Evolutionary conservation across 768 basidiomycete species (phyloP), one percentile per base, ranked within the genome.

Genomic region (Naganishia vaughanmartiniae): DNA sequence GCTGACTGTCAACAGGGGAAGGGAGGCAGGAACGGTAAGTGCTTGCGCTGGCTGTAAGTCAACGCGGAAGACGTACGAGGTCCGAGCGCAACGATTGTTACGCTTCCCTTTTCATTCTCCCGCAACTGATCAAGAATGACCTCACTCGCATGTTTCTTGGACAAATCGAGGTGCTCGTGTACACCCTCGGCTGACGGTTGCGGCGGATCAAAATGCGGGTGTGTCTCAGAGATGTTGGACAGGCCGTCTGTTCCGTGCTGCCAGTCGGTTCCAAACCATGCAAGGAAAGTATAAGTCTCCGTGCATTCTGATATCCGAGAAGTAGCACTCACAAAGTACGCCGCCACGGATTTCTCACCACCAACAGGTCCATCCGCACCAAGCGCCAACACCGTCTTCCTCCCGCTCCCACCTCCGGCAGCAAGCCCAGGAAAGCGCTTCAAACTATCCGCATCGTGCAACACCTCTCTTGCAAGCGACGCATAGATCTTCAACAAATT

Each of bases 401-500:
- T 67, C 39, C 56, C 70, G 24, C 42, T 15, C 7, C 42, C 36
- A 36, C 17, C 17, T 15, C 42, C 76, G 74, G 3, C 74, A 33
- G 2, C 83, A 21, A 19, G 75, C n/a, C 83, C 75, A 0, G 86
- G 87, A 75, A 89, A 94, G 56, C 87, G 84, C 30, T 76, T 72
- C 42, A 77, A 78, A 56, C 88, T 84, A 3, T 84, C 81, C 0
- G 90, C 89, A 73, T 86, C 76, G 48, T 82, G 76, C 45, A 85
- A 82, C 24, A 81, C 31, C 66, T 81, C 78, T n/a, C 70, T 83
- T 21, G 85, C 84, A 36, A 94, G 83, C 1, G 85, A 86, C 73
- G 88, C 85, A 78, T 91, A 93, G 30, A 88, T 81, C 80, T 90
- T 93, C 55, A 89, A 82, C 66, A 93, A 84, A 77, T 94, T 93